Evolutionary conservation across 805 yeast species (phyloP), one percentile per base, ranked within the genome.

Genomic region (Sugiyamaella boreocaroliniensis): DNA sequence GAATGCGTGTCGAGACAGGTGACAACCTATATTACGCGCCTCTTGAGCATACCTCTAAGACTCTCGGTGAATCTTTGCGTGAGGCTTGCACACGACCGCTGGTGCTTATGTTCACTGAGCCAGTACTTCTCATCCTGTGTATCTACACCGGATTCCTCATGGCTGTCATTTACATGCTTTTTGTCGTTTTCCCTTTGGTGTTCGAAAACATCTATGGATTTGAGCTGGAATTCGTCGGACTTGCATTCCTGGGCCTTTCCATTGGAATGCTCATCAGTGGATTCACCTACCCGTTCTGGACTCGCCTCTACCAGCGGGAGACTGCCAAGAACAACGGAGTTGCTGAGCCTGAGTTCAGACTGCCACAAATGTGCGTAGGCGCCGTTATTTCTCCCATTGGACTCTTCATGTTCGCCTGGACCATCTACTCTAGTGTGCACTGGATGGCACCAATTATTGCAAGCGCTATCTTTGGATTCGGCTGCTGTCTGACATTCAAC

Each of bases 211-310:
- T 77, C 9, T 83, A 79, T 59, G 67, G 69, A 2, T 81, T 79
- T 53, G 59, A 62, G 7, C 61, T 71, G 34, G 78, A 80, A 58
- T 76, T 74, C 34, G 79, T 78, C 32, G 88, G 86, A 41, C 68
- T 81, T 43, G 76, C 86, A 0, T 85, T 82, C 64, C 51, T 82
- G 41, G 79, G 86, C 10, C 64, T 86, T 37, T 82, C 81, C 0
- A 79, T 89, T 0, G 92, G 88, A 60, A 76, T 84, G 52, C 83
- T 62, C 73, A 15, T 87, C 40, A 84, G 84, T 64, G 90, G 55
- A 68, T 41, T 22, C 14, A 52, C 56, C 22, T 53, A 44, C 47
- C 54, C 50, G 6, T 20, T 51, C 4, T 51, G 43, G 37, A 48
- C 50, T 59, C 61, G 26, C n/a, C 10, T 50, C n/a, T 50, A 60